Evolutionary conservation across 345 rosid genomes (phyloP).

Genomic region (Kernera saxatilis): DNA sequence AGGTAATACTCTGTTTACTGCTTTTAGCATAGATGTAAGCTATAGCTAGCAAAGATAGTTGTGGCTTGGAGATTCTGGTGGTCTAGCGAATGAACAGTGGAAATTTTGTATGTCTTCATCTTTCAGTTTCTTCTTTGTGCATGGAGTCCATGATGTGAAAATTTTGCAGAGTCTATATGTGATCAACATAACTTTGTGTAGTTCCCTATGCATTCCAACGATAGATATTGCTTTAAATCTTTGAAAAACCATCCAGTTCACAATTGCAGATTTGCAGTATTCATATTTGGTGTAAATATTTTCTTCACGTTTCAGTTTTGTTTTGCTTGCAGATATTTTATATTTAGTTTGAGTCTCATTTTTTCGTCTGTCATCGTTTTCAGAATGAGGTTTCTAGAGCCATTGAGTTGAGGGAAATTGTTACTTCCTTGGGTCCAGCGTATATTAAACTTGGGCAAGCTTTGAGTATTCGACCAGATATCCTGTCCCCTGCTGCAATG

Average conservation of each 20-base stretch:
- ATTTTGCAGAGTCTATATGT: not conserved
- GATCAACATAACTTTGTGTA: not conserved
- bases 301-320: not conserved
- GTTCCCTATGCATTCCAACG: not conserved
- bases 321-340: not conserved
- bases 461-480: constrained; percentile 95
- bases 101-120: not conserved
- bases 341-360: not conserved
- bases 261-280: not conserved
- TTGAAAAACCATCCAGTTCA: not conserved
- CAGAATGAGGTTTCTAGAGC: constrained; percentile 98
- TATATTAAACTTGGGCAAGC: constrained; percentile 98
- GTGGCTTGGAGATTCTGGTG: not conserved
- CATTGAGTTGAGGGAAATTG: constrained; percentile 92
- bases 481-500: constrained; percentile 91
- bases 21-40: not conserved
- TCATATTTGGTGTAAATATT: not conserved
- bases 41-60: not conserved
- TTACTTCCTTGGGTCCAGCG: constrained; percentile 98
- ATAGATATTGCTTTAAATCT: not conserved
- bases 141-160: not conserved
- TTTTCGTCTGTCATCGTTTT: constrained; percentile 11
- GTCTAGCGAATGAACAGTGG: not conserved
- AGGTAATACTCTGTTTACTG: constrained; percentile 40
- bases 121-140: not conserved